Conservation (phyloP, 768 basidiomycete genomes). For the Serendipita sp. region DNA sequence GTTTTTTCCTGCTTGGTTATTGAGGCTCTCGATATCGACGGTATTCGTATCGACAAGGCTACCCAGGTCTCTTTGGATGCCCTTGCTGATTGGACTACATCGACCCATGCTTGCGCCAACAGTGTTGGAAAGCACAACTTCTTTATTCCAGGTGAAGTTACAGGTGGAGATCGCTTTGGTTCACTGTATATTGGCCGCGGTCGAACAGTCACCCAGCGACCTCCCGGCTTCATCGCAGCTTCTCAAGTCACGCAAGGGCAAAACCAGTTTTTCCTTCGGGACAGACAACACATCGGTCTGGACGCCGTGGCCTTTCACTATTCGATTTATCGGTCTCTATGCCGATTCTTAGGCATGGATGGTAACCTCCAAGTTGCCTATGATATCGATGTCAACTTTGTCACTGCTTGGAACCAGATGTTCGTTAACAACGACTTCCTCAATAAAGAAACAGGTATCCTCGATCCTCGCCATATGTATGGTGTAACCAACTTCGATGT, state of each 20-base stretch:
- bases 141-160: slow-evolving; percentile 84
- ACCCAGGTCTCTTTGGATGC: slow-evolving; percentile 81
- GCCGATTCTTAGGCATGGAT: slow-evolving; percentile 89
- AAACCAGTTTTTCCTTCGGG: slow-evolving; percentile 66
- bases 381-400: slow-evolving; percentile 66
- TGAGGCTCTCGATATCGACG: slow-evolving; percentile 78
- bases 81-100: slow-evolving; percentile 55
- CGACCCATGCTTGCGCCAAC: slow-evolving; percentile 58
- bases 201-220: slow-evolving; percentile 53
- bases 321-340: slow-evolving; percentile 73
- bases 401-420: slow-evolving; percentile 86
- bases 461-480: slow-evolving; percentile 81
- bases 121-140: slow-evolving; percentile 69
- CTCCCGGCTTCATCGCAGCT: slow-evolving; percentile 50
- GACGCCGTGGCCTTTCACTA: slow-evolving; percentile 87
- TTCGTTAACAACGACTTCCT: slow-evolving; percentile 76
- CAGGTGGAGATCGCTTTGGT: slow-evolving; percentile 84
- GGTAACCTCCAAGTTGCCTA: slow-evolving; percentile 85
- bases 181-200: slow-evolving; percentile 81
- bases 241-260: slow-evolving; percentile 45
- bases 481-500: slow-evolving; percentile 92
- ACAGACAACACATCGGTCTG: slow-evolving; percentile 40
- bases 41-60: slow-evolving; percentile 88
- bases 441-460: slow-evolving; percentile 42
- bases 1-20: slow-evolving; percentile 76